Evolutionary conservation across 1,284 basidiomycete species (phyloP), one percentile per base, ranked within the genome.

Genomic region (Cystobasidium slooffiae): DNA sequence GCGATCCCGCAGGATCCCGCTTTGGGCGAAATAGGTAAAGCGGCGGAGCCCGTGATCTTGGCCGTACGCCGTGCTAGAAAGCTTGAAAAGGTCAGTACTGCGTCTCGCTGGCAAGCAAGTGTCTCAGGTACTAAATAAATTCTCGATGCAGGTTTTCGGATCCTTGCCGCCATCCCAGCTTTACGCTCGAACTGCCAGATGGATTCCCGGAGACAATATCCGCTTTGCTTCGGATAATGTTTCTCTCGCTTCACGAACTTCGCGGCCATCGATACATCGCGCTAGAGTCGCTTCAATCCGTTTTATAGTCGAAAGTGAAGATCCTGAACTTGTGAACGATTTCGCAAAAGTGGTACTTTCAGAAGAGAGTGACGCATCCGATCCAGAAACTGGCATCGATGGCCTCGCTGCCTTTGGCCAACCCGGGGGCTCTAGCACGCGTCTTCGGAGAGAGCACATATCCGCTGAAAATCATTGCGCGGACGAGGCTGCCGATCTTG

Each of bases 31-130:
- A 47, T 66, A 41, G 64, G 39, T 12, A 66, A 66, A 53, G 41
- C 64, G 22, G 69, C 59, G 41, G 69, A 72, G 20, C 69, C 69
- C 18, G 52, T 61, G 24, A 72, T 72, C 10, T 20, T 61, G 12
- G 69, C 69, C n/a, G 58, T 72, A 18, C 58, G 69, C 20, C 44
- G 69, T 14, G 69, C 69, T 24, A 43, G 69, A n/a, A 72, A 72
- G 61, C 61, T 72, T 12, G 69, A 72, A 44, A 72, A 72, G 49
- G 69, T 72, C 14, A 18, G 56, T 41, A 9, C 6, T 22, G 7
- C 43, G 56, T 41, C 37, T n/a, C 31, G 31, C 31, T 41, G 8
- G 22, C 22, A n/a, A 18, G 63, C 39, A 51, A 12, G 24, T n/a
- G 4, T 16, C 6, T 1, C 18, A 51, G 43, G 16, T 22, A 52